A percentile compares a stretch with the other conserved stretches of the same genome.
Conservation (phyloP, 2,329 filamentous ascomycete species). For the Arthrobotrys pseudoclavata region DNA sequence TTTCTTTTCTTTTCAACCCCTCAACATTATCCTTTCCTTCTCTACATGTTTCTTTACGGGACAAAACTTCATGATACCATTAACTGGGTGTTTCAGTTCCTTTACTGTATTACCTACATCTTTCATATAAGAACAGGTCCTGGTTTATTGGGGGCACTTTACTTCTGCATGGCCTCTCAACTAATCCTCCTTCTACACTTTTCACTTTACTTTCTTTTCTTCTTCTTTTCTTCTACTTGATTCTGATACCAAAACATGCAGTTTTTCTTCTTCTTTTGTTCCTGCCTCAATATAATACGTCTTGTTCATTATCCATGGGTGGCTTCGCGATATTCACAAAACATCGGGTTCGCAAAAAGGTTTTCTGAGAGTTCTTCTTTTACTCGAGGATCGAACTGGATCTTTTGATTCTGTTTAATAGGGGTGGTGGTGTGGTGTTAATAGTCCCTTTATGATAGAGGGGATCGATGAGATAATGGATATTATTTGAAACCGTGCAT, state of each 20-base stretch:
- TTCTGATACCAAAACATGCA: slow-evolving; percentile 16
- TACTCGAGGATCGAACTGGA: not conserved
- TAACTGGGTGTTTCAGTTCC: slow-evolving; percentile 25
- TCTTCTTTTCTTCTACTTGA: not conserved
- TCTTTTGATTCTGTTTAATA: not conserved
- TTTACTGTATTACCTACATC: slow-evolving; percentile 23
- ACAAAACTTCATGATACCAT: slow-evolving; percentile 8
- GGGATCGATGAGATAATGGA: too few species aligned
- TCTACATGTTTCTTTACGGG: slow-evolving; percentile 6
- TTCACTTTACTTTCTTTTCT: slow-evolving; percentile 7
- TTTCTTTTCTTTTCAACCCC: not conserved
- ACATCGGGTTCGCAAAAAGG: not conserved
- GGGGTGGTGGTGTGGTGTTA: too few species aligned
- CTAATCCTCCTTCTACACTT: slow-evolving; percentile 7
- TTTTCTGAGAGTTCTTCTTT: not conserved
- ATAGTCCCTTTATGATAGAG: too few species aligned
- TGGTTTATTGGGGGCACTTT: slow-evolving; percentile 10
- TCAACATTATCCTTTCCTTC: not conserved
- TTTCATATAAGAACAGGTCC: slow-evolving; percentile 6
- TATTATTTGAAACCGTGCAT: too few species aligned
- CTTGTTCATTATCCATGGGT: not conserved
- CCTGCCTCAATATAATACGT: slow-evolving; percentile 2
- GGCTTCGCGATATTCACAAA: not conserved
- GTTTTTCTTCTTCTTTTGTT: not conserved
- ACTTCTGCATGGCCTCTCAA: slow-evolving; percentile 14